phyloP scores from a whole-genome alignment of 2,329 filamentous ascomycete species.

The Trichoderma pleuroti region DNA sequence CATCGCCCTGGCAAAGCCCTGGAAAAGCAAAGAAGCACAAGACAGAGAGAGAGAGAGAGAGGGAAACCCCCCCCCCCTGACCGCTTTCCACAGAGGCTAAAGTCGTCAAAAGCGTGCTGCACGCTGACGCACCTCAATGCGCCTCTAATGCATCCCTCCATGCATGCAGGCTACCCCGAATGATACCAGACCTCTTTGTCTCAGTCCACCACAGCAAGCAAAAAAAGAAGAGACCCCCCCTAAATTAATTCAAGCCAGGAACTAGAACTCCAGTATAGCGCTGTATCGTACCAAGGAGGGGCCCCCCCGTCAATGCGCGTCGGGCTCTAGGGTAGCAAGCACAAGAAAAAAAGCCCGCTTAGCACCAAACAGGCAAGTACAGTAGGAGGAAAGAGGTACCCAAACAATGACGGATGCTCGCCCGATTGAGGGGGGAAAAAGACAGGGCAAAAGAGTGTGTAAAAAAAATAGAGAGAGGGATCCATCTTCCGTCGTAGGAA shows the following conservation, averaged over 20 bases:
- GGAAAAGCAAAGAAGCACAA: not conserved
- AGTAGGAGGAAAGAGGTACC: not conserved
- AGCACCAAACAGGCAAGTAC: not conserved
- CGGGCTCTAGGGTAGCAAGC: constrained; percentile 5
- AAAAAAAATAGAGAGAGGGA: not conserved
- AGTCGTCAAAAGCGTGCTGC: not conserved
- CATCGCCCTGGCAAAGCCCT: not conserved
- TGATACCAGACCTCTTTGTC: not conserved
- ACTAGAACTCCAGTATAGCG: not conserved
- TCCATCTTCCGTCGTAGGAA: not conserved
- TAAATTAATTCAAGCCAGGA: constrained; percentile 4
- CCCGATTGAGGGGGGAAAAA: not conserved
- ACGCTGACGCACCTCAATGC: constrained; percentile 15
- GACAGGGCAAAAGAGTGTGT: not conserved
- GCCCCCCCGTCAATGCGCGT: not conserved
- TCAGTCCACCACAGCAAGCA: not conserved
- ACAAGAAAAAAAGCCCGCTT: not conserved
- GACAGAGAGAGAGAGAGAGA: not conserved
- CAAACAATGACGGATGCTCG: not conserved
- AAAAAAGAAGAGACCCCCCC: not conserved
- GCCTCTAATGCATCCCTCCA: constrained; percentile 8
- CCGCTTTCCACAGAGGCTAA: constrained; percentile 4
- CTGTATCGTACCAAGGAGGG: too few relatives aligned
- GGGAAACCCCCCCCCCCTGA: not conserved
- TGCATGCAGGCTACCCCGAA: constrained; percentile 1